These are phyloP conservation scores for Tripterygium wilfordii DNA, from an alignment of 177 flowering plant species.

Conservation along the genomic window DNA sequence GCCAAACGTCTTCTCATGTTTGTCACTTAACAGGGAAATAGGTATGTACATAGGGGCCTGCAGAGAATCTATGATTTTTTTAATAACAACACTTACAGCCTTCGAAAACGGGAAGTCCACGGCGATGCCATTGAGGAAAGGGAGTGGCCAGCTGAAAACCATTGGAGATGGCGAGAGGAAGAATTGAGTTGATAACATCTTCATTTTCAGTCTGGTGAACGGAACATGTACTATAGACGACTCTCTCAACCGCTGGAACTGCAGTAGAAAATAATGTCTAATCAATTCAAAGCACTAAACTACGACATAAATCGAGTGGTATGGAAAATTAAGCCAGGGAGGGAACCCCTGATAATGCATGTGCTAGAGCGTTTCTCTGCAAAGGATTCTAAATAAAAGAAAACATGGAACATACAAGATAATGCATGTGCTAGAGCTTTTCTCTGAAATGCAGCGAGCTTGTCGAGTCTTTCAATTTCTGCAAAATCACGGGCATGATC, in stretches of 20 bases:
- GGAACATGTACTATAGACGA: too few relatives aligned
- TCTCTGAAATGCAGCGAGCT: conserved; percentile 64
- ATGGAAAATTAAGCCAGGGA: neutral
- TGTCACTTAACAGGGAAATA: too few relatives aligned
- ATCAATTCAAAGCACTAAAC: neutral
- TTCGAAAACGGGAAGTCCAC: conserved; percentile 4
- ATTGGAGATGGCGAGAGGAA: conserved; percentile 60
- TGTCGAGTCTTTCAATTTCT: conserved; percentile 34
- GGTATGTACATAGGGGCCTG: too few relatives aligned
- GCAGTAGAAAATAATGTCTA: too few relatives aligned
- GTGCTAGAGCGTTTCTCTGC: neutral
- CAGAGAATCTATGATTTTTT: too few relatives aligned
- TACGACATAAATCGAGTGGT: neutral
- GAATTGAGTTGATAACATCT: conserved; percentile 68
- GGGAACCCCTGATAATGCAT: neutral
- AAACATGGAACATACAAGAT: conserved; percentile 43
- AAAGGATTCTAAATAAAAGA: too few relatives aligned
- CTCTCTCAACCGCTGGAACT: conserved; percentile 42
- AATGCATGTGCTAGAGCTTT: conserved; percentile 44
- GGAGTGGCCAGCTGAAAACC: conserved; percentile 68
- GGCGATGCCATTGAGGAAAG: conserved; percentile 80
- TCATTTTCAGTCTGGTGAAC: too few relatives aligned
- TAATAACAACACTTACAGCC: neutral
- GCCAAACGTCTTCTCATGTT: too few relatives aligned
- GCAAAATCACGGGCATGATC: too few relatives aligned